A percentile compares a stretch with the other conserved stretches of the same genome.
Evolutionary conservation across 371 early-diverging fungal genomes (phyloP).

Genomic region (Mucor racemosus): DNA sequence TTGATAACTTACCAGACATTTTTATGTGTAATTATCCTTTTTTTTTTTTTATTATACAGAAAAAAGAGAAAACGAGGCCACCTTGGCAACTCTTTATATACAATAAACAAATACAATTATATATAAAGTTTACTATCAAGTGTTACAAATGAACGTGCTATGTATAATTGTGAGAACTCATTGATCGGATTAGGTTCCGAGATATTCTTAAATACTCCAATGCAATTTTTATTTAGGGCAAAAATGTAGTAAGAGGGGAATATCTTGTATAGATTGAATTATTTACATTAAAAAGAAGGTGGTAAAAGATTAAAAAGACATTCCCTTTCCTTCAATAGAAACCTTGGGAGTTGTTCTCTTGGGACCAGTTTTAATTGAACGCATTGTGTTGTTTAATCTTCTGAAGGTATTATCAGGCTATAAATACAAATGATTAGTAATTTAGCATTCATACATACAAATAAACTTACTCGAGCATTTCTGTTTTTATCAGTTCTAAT

Average conservation of each 20-base stretch:
- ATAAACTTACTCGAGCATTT: conserved; percentile 29
- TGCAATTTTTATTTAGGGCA: not conserved
- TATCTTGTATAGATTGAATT: conserved; percentile 4
- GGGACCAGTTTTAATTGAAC: conserved; percentile 45
- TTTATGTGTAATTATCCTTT: not conserved
- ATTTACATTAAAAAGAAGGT: not conserved
- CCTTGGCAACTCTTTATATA: not conserved
- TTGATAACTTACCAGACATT: conserved; percentile 3
- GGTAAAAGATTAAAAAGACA: conserved; percentile 25
- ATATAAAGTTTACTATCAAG: not conserved
- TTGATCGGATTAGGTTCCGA: not conserved
- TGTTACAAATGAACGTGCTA: conserved; percentile 5
- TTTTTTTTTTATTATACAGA: not conserved
- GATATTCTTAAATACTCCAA: not conserved
- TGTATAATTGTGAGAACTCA: not conserved
- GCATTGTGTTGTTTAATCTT: conserved; percentile 45
- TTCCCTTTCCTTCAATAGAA: conserved; percentile 46
- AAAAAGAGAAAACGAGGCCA: not conserved
- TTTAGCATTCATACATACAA: not conserved
- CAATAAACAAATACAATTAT: not conserved
- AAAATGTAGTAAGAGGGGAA: not conserved
- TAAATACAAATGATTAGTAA: not conserved
- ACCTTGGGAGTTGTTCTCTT: conserved; percentile 43
- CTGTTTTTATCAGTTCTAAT: conserved; percentile 36
- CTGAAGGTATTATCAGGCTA: conserved; percentile 42